Conservation (phyloP, 139 green algal species). For the Pycnococcus provasolii region DNA sequence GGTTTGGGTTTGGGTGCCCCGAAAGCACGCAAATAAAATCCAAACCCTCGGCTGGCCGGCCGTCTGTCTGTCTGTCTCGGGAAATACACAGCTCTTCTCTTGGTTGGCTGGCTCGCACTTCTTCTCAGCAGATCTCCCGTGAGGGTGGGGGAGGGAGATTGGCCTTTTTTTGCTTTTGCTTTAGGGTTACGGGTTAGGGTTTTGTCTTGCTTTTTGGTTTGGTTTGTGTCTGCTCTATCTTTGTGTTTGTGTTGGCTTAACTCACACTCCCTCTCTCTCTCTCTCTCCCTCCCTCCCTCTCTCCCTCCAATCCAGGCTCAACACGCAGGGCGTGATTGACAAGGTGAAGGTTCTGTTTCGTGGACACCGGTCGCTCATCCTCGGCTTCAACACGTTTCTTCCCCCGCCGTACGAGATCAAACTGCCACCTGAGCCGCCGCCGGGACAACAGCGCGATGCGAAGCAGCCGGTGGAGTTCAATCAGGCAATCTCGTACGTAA, state of each 20-base stretch:
- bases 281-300: background rate
- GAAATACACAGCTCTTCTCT: too few relatives aligned
- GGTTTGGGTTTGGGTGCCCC: too few relatives aligned
- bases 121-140: too few relatives aligned
- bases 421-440: background rate
- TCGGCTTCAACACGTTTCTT: constrained; percentile 99
- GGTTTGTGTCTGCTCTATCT: too few relatives aligned
- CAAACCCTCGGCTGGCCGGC: too few relatives aligned
- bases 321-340: constrained; percentile 87
- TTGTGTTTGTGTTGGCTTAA: background rate
- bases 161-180: background rate
- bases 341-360: constrained; percentile 91
- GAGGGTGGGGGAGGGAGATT: too few relatives aligned
- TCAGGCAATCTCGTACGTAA: constrained; percentile 99
- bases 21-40: too few relatives aligned
- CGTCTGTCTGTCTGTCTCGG: too few relatives aligned
- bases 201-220: background rate
- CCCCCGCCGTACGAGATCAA: constrained; percentile 55
- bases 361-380: constrained; percentile 86
- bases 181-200: background rate
- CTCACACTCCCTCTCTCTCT: background rate
- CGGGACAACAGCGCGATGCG: background rate
- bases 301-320: constrained; percentile 59
- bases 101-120: too few relatives aligned
- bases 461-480: constrained; percentile 85